Evolutionary conservation across 257 asterid species (phyloP).

Genomic region (Buddleja alternifolia): DNA sequence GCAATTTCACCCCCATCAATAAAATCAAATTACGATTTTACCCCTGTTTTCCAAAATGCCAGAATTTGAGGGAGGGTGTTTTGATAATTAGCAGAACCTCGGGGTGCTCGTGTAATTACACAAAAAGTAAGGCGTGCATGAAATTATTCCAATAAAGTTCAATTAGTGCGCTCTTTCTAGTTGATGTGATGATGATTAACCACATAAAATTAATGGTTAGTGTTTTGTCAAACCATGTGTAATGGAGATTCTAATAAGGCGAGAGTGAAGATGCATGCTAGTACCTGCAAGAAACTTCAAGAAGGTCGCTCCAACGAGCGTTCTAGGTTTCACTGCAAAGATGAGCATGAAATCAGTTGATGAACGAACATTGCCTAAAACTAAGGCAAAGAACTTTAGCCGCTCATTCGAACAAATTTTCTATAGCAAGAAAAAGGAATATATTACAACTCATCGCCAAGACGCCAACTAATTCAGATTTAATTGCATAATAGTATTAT

Average conservation of each 20-base stretch:
- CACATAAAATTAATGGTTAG: slow-evolving; percentile 7
- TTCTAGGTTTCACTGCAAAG: slow-evolving; percentile 89
- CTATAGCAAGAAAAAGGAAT: too few relatives aligned
- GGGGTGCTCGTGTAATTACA: background rate
- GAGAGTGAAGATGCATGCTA: slow-evolving; percentile 22
- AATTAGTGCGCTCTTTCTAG: background rate
- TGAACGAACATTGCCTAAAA: background rate
- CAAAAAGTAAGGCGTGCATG: background rate
- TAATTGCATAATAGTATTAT: too few relatives aligned
- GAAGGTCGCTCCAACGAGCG: slow-evolving; percentile 86
- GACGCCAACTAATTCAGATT: too few relatives aligned
- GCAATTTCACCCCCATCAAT: too few relatives aligned
- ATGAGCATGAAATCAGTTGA: slow-evolving; percentile 26
- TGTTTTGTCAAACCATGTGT: background rate
- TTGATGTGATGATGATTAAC: slow-evolving; percentile 16
- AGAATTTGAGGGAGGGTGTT: too few relatives aligned
- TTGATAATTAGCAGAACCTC: too few relatives aligned
- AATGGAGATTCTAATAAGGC: background rate
- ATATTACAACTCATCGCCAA: background rate
- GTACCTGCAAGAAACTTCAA: slow-evolving; percentile 94
- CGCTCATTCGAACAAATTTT: too few relatives aligned
- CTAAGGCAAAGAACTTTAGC: too few relatives aligned
- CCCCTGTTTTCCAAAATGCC: too few relatives aligned
- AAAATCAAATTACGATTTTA: too few relatives aligned
- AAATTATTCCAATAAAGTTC: background rate